phyloP scores from a whole-genome alignment of 2,329 filamentous ascomycete genomes.

The Trichoderma asperellum region DNA sequence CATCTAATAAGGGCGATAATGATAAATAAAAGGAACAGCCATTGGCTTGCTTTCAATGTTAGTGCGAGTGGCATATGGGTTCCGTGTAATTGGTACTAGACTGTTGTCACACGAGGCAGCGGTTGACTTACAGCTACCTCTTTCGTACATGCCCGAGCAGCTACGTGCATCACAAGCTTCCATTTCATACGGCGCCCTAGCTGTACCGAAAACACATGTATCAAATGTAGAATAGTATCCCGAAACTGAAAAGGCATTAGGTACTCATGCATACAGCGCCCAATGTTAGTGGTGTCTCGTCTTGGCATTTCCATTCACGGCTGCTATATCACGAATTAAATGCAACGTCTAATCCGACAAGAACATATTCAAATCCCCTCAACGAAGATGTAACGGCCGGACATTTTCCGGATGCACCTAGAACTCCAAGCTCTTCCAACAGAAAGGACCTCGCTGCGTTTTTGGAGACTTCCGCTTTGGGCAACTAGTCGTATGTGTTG shows the following conservation, averaged over 20 bases:
- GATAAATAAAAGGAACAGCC: not conserved
- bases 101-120: not conserved
- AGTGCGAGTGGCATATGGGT: not conserved
- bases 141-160: not conserved
- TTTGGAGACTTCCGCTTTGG: too few species aligned
- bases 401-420: not conserved
- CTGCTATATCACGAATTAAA: not conserved
- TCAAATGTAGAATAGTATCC: not conserved
- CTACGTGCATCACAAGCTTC: not conserved
- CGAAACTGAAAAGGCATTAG: constrained; percentile 4
- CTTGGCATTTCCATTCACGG: not conserved
- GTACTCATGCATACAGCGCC: constrained; percentile 8
- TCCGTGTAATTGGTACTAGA: not conserved
- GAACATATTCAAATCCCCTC: not conserved
- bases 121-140: not conserved
- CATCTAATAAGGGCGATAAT: not conserved
- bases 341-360: not conserved
- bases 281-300: not conserved
- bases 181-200: not conserved
- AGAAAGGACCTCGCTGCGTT: not conserved
- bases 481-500: not conserved
- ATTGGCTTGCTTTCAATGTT: not conserved
- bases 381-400: not conserved
- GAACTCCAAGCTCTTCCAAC: not conserved
- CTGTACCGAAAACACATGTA: not conserved